Base-by-base conservation (phyloP, 306 rosid species). In the Dalbergia cochinchinensis region DNA sequence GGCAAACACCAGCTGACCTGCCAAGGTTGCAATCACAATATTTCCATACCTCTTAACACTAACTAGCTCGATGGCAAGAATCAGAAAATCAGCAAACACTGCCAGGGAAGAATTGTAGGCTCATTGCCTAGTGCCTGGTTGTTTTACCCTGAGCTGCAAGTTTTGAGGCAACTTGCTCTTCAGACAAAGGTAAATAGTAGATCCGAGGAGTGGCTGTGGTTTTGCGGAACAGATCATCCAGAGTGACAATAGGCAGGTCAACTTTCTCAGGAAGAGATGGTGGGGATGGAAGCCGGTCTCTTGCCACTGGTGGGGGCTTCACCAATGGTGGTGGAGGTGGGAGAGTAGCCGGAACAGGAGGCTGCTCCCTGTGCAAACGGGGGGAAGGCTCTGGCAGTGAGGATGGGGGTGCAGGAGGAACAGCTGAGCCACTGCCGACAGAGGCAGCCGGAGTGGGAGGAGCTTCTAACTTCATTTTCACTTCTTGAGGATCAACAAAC, bases 151-250 rank as follows among this genome's bases (percentile, higher is more conserved):
- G 87, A 0, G 82, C 87, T 31, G 90, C 87, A 76, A 90, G 92
- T 86, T 90, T 93, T 67, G 87, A 88, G 2, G 88, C 85, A 58
- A 91, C 99, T 69, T 96, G 92, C 77, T 90, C 97, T 51, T 96
- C 94, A 9, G 99, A 86, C 78, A 93, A 83, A 31, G 99, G 99
- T 60, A 96, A 84, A 79, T 96, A 96, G 89, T 96, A 96, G 73
- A 96, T 91, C 51, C 98, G 89, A 74, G 99, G 99, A 69, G 92
- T 91, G 37, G 97, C 86, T 77, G 87, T 89, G 67, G 99, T 96
- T 85, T 96, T 96, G 67, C 90, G 91, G 60, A 96, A 96, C 59
- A 96, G 96, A 73, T 96, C 99, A 63, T 96, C 99, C 74, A 96
- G 75, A 54, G 98, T 96, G 69, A 96, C 92, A 55, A 91, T 90